Percentiles rank a stretch among this genome's conserved stretches.
phyloP scores from a whole-genome alignment of 2,329 filamentous ascomycete genomes.

The Talaromyces sp. region DNA sequence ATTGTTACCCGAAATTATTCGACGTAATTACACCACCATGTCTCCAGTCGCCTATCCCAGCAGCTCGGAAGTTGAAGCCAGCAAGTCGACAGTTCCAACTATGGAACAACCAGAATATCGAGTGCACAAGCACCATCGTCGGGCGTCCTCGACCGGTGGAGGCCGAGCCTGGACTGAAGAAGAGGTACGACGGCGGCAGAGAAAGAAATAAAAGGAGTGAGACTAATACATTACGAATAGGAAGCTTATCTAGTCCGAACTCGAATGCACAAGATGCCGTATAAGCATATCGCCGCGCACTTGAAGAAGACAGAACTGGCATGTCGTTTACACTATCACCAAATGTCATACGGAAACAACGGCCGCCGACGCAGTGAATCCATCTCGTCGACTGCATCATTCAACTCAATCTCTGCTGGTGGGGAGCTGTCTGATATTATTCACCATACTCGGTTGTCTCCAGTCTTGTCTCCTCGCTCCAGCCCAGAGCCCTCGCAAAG shows the following conservation, averaged over 20 bases:
- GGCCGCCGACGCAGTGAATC: slow-evolving; percentile 75
- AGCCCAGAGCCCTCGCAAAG: slow-evolving; percentile 25
- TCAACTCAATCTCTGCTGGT: slow-evolving; percentile 38
- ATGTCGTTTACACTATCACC: slow-evolving; percentile 83
- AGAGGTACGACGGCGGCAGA: slow-evolving; percentile 58
- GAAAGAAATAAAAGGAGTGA: neutral
- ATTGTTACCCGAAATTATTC: neutral
- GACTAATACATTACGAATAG: slow-evolving; percentile 44
- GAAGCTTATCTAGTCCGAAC: slow-evolving; percentile 82
- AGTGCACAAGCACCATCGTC: slow-evolving; percentile 62
- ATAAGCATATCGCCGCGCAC: slow-evolving; percentile 83
- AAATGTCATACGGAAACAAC: slow-evolving; percentile 78
- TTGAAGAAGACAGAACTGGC: slow-evolving; percentile 85
- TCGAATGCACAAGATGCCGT: slow-evolving; percentile 82
- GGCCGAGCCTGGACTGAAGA: slow-evolving; percentile 83
- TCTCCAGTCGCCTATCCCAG: slow-evolving; percentile 19
- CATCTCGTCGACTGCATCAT: slow-evolving; percentile 58
- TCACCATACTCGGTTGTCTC: slow-evolving; percentile 50
- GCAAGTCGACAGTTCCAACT: neutral
- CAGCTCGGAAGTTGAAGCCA: neutral
- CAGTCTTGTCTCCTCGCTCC: slow-evolving; percentile 39
- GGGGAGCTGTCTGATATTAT: slow-evolving; percentile 26
- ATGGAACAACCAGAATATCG: slow-evolving; percentile 42
- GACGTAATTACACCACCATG: slow-evolving; percentile 14
- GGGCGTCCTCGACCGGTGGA: slow-evolving; percentile 68